A percentile compares a stretch with the other conserved stretches of the same genome.
Evolutionary conservation across 2,329 filamentous ascomycete species (phyloP).

Genomic region (Monilinia vaccinii-corymbosi): DNA sequence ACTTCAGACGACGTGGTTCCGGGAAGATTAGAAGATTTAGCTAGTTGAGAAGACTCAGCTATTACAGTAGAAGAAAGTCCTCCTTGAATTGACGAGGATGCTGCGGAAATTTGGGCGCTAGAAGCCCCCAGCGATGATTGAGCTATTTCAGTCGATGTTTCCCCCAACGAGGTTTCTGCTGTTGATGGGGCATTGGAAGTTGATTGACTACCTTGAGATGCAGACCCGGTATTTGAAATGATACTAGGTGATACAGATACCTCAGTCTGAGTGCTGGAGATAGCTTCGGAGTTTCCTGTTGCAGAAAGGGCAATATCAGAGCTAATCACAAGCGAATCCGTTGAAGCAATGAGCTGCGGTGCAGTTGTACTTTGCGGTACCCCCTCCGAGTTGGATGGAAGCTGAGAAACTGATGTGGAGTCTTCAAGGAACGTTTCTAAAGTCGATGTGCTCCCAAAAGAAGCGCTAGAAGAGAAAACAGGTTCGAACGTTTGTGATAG

Average conservation of each 20-base stretch:
- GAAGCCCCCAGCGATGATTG: not conserved
- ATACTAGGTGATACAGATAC: not conserved
- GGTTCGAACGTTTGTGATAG: not conserved
- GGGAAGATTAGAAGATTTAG: not conserved
- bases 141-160: not conserved
- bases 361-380: not conserved
- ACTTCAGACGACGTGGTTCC: not conserved
- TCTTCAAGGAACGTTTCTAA: not conserved
- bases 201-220: not conserved
- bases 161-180: not conserved
- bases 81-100: not conserved
- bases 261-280: not conserved
- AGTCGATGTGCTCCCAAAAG: not conserved
- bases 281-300: not conserved
- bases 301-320: not conserved
- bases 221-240: not conserved
- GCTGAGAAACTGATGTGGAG: not conserved
- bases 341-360: not conserved
- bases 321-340: not conserved
- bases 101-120: not conserved
- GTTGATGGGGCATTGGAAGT: not conserved
- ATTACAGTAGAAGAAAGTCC: not conserved
- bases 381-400: not conserved
- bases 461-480: not conserved
- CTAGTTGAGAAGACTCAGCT: not conserved